phyloP scores from a whole-genome alignment of 2,329 filamentous ascomycete species.

The Monilinia aucupariae region DNA sequence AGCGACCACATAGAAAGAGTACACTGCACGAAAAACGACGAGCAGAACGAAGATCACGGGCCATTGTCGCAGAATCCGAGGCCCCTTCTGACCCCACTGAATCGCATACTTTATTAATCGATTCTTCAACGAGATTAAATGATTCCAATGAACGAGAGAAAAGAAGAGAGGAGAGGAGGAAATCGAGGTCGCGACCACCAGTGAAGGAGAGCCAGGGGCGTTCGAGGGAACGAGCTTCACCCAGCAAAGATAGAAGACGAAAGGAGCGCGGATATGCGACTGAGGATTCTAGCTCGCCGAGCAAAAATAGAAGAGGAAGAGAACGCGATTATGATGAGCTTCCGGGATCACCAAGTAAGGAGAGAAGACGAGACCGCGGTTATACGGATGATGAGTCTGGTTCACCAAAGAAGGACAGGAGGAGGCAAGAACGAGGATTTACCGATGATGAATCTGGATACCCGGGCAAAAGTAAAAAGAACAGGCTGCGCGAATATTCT shows the following conservation, averaged over 20 bases:
- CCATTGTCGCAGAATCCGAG: conserved; percentile 24
- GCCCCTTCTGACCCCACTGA: conserved; percentile 26
- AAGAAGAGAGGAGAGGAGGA: conserved; percentile 27
- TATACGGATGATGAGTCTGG: conserved; percentile 12
- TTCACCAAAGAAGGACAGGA: conserved; percentile 1
- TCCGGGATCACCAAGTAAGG: conserved; percentile 9
- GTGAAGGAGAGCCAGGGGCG: conserved; percentile 63
- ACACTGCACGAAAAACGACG: conserved; percentile 15
- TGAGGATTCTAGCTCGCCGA: conserved; percentile 2
- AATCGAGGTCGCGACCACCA: conserved; percentile 48
- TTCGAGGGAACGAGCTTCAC: conserved; percentile 50
- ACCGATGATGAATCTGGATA: conserved; percentile 13
- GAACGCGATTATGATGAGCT: conserved; percentile 9
- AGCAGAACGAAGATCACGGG: conserved; percentile 19
- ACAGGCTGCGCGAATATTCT: neutral
- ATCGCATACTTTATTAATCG: conserved; percentile 32
- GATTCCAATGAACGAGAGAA: conserved; percentile 28
- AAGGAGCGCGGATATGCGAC: conserved; percentile 5
- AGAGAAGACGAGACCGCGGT: conserved; percentile 3
- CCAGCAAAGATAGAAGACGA: conserved; percentile 11
- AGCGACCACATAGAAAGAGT: conserved; percentile 11
- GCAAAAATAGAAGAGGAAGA: conserved; percentile 5
- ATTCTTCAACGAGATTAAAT: conserved; percentile 33
- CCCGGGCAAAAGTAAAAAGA: neutral
- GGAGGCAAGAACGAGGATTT: neutral